Percentiles rank a stretch among this genome's conserved stretches.
Conservation (phyloP, 2,329 filamentous ascomycete genomes). For the Curvularia hawaiiensis region DNA sequence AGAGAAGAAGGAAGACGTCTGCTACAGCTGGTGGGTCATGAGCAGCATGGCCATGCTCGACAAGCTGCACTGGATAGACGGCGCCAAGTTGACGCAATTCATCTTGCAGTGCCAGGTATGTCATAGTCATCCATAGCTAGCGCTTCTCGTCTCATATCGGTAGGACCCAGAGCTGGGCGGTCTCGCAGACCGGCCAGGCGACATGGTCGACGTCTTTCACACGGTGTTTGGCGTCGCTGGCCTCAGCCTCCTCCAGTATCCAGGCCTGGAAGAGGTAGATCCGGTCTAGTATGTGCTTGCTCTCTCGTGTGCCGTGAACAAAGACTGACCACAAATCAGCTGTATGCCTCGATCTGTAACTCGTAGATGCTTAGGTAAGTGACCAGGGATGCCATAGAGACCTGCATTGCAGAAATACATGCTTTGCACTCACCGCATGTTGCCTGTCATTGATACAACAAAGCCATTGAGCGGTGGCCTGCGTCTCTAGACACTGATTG, state of each 20-base stretch:
- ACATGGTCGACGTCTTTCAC: conserved; percentile 98
- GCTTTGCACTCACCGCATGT: background rate
- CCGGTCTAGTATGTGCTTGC: conserved; percentile 73
- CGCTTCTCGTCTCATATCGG: background rate
- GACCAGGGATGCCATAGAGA: background rate
- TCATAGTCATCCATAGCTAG: background rate
- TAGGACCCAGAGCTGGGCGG: conserved; percentile 80
- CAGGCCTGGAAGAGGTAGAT: conserved; percentile 79
- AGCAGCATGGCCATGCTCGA: conserved; percentile 90
- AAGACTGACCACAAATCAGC: conserved; percentile 28
- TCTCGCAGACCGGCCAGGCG: conserved; percentile 85
- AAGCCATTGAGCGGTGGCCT: background rate
- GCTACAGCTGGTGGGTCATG: conserved; percentile 99
- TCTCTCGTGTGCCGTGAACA: background rate
- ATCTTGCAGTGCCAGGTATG: conserved; percentile 81
- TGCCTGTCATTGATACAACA: background rate
- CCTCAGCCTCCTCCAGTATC: conserved; percentile 79
- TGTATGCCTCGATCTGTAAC: conserved; percentile 51
- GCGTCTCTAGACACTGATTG: background rate
- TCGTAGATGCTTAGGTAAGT: conserved; percentile 38
- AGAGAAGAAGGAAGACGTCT: conserved; percentile 95
- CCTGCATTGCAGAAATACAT: background rate
- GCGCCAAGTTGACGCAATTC: conserved; percentile 75
- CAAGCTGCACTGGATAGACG: conserved; percentile 91
- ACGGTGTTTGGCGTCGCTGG: conserved; percentile 89